phyloP scores from a whole-genome alignment of 371 early-diverging fungal genomes.

The Mortierella sp. region DNA sequence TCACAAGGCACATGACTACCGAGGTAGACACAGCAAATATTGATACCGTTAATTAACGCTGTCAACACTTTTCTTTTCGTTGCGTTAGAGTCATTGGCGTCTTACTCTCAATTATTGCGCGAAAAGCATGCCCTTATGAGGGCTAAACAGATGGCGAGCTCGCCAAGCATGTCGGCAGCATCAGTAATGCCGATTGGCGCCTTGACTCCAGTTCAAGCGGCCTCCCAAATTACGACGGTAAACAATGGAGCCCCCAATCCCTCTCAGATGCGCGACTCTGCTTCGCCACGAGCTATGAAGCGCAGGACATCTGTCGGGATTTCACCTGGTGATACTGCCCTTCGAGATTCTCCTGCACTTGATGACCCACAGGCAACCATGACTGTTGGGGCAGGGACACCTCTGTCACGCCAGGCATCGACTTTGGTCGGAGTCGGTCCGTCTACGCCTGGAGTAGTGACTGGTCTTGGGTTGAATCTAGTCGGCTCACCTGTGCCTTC shows the following conservation, averaged over 20 bases:
- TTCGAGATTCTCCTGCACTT: slow-evolving; percentile 21
- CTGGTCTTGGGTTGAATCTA: slow-evolving; percentile 24
- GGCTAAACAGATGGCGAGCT: slow-evolving; percentile 7
- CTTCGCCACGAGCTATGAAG: slow-evolving; percentile 42
- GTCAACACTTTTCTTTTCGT: too few relatives aligned
- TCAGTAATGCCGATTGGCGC: background rate
- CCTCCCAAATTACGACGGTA: background rate
- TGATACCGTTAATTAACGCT: background rate
- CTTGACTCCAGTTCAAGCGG: slow-evolving; percentile 1
- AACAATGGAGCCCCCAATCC: slow-evolving; percentile 1
- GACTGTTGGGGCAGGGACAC: background rate
- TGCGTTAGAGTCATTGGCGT: slow-evolving; percentile 16
- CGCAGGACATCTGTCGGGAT: slow-evolving; percentile 37
- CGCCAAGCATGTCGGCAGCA: background rate
- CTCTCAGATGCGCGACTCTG: slow-evolving; percentile 19
- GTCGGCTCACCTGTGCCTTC: slow-evolving; percentile 25
- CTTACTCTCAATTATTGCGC: slow-evolving; percentile 22
- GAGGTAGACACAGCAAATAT: background rate
- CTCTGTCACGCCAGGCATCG: slow-evolving; percentile 9
- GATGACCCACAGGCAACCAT: slow-evolving; percentile 10
- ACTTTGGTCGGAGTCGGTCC: background rate
- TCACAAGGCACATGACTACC: background rate
- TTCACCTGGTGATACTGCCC: slow-evolving; percentile 26
- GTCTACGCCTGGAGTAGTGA: background rate
- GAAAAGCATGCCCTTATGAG: slow-evolving; percentile 3